Conservation (phyloP, 805 yeast species). For the Tetrapisispora iriomotensis region DNA sequence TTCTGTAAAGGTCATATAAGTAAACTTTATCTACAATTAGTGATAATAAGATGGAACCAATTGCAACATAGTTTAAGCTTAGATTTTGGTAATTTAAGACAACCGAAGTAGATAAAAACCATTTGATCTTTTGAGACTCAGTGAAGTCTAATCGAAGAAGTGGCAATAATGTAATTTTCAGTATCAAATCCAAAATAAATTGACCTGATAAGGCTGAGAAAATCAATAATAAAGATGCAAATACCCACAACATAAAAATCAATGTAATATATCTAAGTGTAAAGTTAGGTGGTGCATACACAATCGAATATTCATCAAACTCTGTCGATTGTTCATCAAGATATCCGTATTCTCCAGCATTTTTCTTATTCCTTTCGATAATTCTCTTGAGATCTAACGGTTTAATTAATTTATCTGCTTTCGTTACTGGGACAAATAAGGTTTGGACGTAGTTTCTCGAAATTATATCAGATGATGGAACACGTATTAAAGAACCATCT, state of each 20-base stretch:
- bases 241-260: slow-evolving; percentile 36
- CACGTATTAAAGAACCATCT: slow-evolving; percentile 75
- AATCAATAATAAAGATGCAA: slow-evolving; percentile 31
- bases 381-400: slow-evolving; percentile 24
- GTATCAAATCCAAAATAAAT: slow-evolving; percentile 9
- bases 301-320: slow-evolving; percentile 51
- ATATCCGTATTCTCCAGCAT: slow-evolving; percentile 36
- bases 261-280: slow-evolving; percentile 41
- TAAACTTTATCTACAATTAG: slow-evolving; percentile 13
- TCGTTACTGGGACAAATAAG: slow-evolving; percentile 75
- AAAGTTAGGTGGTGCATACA: slow-evolving; percentile 80
- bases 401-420: slow-evolving; percentile 54
- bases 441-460: slow-evolving; percentile 53
- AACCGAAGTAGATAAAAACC: neutral
- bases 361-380: slow-evolving; percentile 28
- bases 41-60: slow-evolving; percentile 10
- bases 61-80: slow-evolving; percentile 16
- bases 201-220: slow-evolving; percentile 14
- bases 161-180: slow-evolving; percentile 7
- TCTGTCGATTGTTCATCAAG: slow-evolving; percentile 34
- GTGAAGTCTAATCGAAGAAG: slow-evolving; percentile 2
- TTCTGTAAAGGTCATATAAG: slow-evolving; percentile 8
- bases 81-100: slow-evolving; percentile 6
- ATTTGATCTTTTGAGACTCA: neutral
- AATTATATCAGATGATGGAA: slow-evolving; percentile 74